A percentile compares a stretch with the other conserved stretches of the same genome.
phyloP scores from a whole-genome alignment of 257 asterid genomes.

The Nicotiana undulata region DNA sequence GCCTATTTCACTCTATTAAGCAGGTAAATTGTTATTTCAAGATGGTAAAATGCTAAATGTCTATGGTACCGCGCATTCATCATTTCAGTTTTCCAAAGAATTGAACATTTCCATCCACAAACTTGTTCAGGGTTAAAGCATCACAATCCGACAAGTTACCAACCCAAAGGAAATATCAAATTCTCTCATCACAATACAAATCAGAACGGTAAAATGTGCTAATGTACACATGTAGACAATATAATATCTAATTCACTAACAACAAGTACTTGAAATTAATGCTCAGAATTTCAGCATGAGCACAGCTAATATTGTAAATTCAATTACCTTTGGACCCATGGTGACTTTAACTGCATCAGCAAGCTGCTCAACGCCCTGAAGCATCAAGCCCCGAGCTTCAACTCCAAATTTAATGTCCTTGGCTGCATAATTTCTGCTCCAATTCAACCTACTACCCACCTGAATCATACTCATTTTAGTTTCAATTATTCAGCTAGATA shows the following conservation, averaged over 20 bases:
- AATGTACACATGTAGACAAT: not conserved
- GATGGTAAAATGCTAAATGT: not conserved
- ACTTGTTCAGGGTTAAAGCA: no score
- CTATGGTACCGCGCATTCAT: no score
- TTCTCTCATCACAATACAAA: not conserved
- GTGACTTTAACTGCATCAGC: conserved; percentile 93
- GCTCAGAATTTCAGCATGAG: not conserved
- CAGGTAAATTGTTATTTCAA: not conserved
- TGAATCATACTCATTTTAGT: conserved; percentile 15
- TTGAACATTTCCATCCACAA: no score
- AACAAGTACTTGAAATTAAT: not conserved
- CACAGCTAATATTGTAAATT: not conserved
- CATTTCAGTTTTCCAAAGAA: no score
- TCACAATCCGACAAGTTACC: no score
- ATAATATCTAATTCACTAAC: not conserved
- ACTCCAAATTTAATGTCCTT: conserved; percentile 87
- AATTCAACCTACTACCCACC: conserved; percentile 53
- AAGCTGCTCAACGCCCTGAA: conserved; percentile 90
- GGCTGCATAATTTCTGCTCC: conserved; percentile 83
- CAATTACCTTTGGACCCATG: conserved; percentile 83
- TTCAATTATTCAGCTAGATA: no score
- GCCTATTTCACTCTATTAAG: not conserved
- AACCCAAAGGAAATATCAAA: no score
- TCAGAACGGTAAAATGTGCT: not conserved
- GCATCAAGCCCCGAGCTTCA: conserved; percentile 88